phyloP scores from a whole-genome alignment of 1,139 yeast genomes.

The Sugiyamaella xylanicola region DNA sequence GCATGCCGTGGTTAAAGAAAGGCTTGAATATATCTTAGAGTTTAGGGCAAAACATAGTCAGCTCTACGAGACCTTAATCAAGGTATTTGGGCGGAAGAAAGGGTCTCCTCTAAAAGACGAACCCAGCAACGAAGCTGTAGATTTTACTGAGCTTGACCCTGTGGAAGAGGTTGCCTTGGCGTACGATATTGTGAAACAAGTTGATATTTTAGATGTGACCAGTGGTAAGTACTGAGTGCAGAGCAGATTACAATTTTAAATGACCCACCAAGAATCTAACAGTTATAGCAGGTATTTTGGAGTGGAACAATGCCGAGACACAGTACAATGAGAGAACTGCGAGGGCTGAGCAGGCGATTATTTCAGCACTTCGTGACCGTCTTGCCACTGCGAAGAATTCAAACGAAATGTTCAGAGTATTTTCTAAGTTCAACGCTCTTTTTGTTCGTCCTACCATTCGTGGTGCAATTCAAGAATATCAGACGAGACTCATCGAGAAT shows the following conservation, averaged over 20 bases:
- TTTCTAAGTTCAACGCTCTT: conserved; percentile 52
- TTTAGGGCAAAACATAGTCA: conserved; percentile 61
- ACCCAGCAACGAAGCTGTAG: conserved; percentile 21
- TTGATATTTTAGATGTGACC: conserved; percentile 47
- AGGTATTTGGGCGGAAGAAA: conserved; percentile 37
- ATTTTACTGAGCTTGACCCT: conserved; percentile 37
- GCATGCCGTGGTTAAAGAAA: conserved; percentile 50
- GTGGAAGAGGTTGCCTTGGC: conserved; percentile 47
- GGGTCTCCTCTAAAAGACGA: conserved; percentile 35
- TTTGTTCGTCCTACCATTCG: conserved; percentile 55
- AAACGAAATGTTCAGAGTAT: conserved; percentile 54
- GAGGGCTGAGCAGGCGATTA: conserved; percentile 51
- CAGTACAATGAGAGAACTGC: conserved; percentile 48
- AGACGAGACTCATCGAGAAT: conserved; percentile 50
- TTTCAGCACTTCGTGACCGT: conserved; percentile 45
- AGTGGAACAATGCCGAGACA: conserved; percentile 48
- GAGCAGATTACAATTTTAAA: neutral
- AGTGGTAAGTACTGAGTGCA: conserved; percentile 39
- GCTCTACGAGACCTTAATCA: conserved; percentile 45
- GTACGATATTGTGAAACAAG: conserved; percentile 44
- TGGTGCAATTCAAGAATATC: conserved; percentile 59
- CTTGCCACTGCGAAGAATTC: conserved; percentile 48
- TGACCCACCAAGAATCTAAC: conserved; percentile 17
- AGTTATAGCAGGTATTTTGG: conserved; percentile 36
- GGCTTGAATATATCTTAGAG: conserved; percentile 49